These are phyloP conservation scores for Puccinia polysora DNA, from an alignment of 1,284 basidiomycete genomes.

Conservation along the genomic window DNA sequence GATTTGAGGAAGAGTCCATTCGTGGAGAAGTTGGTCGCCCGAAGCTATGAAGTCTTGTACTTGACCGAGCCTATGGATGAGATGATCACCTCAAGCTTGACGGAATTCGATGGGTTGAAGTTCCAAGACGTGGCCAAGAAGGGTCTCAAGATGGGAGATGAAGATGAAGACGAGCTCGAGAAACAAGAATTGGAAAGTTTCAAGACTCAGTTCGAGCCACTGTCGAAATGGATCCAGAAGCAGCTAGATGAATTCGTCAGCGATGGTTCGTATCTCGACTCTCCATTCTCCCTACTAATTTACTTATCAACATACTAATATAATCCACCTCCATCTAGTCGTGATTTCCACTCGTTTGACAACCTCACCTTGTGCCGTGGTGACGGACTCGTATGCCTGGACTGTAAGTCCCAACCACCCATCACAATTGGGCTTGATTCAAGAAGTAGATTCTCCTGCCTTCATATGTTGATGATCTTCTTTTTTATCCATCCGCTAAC, in stretches of 20 bases:
- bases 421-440: no score
- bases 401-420: constrained; percentile 87
- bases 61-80: constrained; percentile 84
- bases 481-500: neutral
- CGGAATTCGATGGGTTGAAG: constrained; percentile 58
- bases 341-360: constrained; percentile 85
- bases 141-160: constrained; percentile 84
- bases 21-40: constrained; percentile 83
- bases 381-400: constrained; percentile 76
- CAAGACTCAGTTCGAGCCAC: constrained; percentile 68
- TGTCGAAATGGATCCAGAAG: constrained; percentile 71
- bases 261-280: constrained; percentile 77
- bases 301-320: no score
- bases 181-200: constrained; percentile 63
- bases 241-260: constrained; percentile 67
- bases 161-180: constrained; percentile 66
- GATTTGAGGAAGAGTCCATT: constrained; percentile 76
- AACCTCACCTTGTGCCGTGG: constrained; percentile 82
- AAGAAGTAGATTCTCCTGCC: no score
- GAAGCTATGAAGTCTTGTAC: constrained; percentile 87
- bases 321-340: no score
- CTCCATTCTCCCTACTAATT: no score
- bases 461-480: neutral
- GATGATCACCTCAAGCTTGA: constrained; percentile 63
- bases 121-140: constrained; percentile 93